Conservation (phyloP, 2,329 filamentous ascomycete species). For the Rutstroemia sp. region DNA sequence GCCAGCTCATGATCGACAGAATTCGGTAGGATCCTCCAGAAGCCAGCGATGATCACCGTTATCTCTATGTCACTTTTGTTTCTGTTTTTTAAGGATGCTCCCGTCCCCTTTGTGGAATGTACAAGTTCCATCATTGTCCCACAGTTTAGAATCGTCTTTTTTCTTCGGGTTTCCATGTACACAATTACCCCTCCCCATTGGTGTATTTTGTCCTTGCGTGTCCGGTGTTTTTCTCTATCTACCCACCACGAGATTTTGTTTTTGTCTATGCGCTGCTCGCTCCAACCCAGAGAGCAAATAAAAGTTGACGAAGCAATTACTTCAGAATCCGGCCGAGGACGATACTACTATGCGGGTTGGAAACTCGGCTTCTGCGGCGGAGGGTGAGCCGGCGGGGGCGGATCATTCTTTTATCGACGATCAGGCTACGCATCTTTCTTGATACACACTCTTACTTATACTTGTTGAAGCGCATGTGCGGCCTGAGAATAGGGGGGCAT, state of each 20-base stretch:
- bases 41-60: slow-evolving; percentile 31
- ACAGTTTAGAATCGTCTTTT: slow-evolving; percentile 17
- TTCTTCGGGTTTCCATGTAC: slow-evolving; percentile 22
- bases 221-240: too few species aligned
- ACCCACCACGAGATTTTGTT: too few species aligned
- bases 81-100: slow-evolving; percentile 19
- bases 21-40: slow-evolving; percentile 42
- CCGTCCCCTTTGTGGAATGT: background rate
- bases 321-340: slow-evolving; percentile 5
- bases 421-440: slow-evolving; percentile 25
- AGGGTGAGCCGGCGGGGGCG: slow-evolving; percentile 8
- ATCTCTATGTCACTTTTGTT: slow-evolving; percentile 25
- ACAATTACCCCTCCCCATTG: background rate
- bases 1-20: slow-evolving; percentile 52
- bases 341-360: slow-evolving; percentile 11
- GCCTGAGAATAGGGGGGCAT: background rate
- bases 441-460: slow-evolving; percentile 5
- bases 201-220: too few species aligned
- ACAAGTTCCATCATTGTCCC: slow-evolving; percentile 13
- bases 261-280: too few species aligned
- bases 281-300: too few species aligned
- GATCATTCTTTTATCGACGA: slow-evolving; percentile 21
- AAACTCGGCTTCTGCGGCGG: slow-evolving; percentile 14
- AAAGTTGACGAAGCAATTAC: background rate
- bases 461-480: background rate